Conservation (phyloP, 768 basidiomycete genomes). For the Pleurotus giganteus region DNA sequence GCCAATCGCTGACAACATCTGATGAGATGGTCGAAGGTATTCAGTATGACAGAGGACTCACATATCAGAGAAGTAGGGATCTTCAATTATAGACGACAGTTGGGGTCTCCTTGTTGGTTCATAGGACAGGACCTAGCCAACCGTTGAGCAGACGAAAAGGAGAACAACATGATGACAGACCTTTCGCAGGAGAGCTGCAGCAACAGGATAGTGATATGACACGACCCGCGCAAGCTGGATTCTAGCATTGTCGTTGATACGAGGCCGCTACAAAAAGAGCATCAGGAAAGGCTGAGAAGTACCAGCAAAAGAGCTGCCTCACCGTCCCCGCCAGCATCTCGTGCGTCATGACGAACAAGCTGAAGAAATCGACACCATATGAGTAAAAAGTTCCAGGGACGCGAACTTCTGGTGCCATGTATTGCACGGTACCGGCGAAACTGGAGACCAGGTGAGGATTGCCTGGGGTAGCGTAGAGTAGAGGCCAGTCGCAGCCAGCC, state of each 20-base stretch:
- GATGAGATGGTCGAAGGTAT: neutral
- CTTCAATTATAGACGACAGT: neutral
- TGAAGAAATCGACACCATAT: neutral
- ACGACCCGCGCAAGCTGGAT: too few relatives aligned
- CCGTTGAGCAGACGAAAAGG: too few relatives aligned
- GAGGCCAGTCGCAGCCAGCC: neutral
- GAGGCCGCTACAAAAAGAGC: neutral
- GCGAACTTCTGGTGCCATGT: neutral
- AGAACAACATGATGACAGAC: too few relatives aligned
- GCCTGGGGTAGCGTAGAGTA: neutral
- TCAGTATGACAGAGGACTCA: neutral
- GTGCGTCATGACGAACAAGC: neutral
- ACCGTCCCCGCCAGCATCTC: neutral
- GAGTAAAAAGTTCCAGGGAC: neutral
- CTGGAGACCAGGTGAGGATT: too few relatives aligned
- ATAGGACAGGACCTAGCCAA: too few relatives aligned
- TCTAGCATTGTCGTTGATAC: too few relatives aligned
- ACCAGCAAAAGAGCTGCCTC: neutral
- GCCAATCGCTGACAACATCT: neutral
- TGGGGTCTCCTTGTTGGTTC: neutral
- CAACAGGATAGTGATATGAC: too few relatives aligned
- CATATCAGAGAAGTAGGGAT: neutral
- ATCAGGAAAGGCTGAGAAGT: neutral
- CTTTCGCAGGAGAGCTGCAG: too few relatives aligned
- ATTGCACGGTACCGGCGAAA: neutral